phyloP scores from a whole-genome alignment of 768 basidiomycete genomes.

The Pleurotus platypus region DNA sequence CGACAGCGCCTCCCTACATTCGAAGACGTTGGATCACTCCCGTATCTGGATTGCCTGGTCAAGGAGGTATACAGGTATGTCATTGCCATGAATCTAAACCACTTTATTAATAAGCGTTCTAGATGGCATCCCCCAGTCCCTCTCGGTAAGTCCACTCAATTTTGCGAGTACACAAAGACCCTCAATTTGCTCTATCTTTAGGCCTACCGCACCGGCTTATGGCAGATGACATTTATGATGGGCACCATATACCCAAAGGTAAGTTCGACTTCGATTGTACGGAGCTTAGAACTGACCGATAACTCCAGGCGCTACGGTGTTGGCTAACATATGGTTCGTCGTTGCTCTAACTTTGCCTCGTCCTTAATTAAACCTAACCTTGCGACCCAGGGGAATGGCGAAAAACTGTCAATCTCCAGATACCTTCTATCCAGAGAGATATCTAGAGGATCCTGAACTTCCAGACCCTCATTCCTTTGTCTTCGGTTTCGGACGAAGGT shows the following conservation, averaged over 20 bases:
- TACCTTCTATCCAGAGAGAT: constrained; percentile 48
- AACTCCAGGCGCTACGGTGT: constrained; percentile 31
- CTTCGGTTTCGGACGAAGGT: constrained; percentile 60
- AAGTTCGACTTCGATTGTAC: constrained; percentile 14
- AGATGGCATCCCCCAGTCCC: constrained; percentile 50
- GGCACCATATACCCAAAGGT: constrained; percentile 42
- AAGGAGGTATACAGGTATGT: constrained; percentile 45
- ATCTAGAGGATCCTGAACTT: constrained; percentile 31
- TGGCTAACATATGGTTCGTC: constrained; percentile 26
- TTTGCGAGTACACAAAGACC: not conserved
- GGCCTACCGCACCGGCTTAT: constrained; percentile 49
- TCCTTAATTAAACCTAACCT: not conserved
- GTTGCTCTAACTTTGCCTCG: not conserved
- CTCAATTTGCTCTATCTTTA: not conserved
- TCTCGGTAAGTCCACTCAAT: constrained; percentile 20
- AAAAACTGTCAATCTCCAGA: constrained; percentile 38
- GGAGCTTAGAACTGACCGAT: too few species aligned
- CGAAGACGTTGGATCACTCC: constrained; percentile 38
- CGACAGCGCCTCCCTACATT: constrained; percentile 43
- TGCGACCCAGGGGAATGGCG: constrained; percentile 21
- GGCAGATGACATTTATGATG: constrained; percentile 47
- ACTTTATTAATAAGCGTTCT: constrained; percentile 7
- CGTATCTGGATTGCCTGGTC: constrained; percentile 44
- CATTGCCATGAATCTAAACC: not conserved
- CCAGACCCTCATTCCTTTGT: constrained; percentile 45